Evolutionary conservation across 495 filamentous ascomycete genomes (phyloP).

Genomic region (Pseudomonodictys pantanalensis): DNA sequence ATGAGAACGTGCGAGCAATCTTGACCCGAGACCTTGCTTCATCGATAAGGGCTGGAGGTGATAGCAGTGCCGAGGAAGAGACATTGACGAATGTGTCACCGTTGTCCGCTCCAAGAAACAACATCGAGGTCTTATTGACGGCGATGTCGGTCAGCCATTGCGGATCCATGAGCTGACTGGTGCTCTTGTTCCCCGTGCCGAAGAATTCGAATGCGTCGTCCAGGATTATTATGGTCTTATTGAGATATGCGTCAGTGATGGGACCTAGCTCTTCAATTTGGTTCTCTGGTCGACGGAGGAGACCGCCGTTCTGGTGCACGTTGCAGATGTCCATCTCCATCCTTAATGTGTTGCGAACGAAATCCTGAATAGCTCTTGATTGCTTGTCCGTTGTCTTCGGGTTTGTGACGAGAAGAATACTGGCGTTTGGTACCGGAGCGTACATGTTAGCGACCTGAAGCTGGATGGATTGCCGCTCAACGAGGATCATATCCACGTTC

Average conservation of each 20-base stretch:
- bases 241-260: not conserved
- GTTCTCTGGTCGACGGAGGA: not conserved
- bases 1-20: not conserved
- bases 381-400: not conserved
- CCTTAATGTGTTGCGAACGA: not conserved
- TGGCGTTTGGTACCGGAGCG: not conserved
- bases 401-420: not conserved
- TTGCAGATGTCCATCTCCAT: not conserved
- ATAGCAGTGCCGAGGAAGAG: not conserved
- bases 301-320: conserved; percentile 1
- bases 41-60: not conserved
- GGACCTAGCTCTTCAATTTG: not conserved
- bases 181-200: not conserved
- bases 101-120: not conserved
- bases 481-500: not conserved
- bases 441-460: not conserved
- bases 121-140: not conserved
- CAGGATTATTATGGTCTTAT: not conserved
- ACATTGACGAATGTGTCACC: not conserved
- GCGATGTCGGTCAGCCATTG: conserved; percentile 1
- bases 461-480: not conserved
- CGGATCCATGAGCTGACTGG: not conserved
- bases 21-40: not conserved
- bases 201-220: conserved; percentile 5
- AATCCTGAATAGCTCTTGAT: not conserved